Evolutionary conservation across 352 stramenopile species (phyloP).

Genomic region (Halophytophthora polymorphica): DNA sequence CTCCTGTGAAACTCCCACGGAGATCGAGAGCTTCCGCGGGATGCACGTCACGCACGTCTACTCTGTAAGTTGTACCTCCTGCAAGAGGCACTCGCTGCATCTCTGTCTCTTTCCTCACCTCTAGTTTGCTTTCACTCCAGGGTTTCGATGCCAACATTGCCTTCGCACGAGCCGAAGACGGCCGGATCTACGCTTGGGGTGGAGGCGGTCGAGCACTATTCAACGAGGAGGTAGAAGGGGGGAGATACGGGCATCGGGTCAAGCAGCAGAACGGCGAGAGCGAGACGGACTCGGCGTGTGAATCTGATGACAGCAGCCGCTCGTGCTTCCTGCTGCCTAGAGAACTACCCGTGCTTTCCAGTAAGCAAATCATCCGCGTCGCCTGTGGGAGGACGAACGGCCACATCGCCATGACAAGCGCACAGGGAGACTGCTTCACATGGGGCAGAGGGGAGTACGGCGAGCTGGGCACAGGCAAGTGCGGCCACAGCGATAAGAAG

Average conservation of each 20-base stretch:
- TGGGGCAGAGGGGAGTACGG: slow-evolving; percentile 64
- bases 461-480: slow-evolving; percentile 40
- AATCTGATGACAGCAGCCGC: neutral
- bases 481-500: slow-evolving; percentile 9
- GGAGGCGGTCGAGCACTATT: slow-evolving; percentile 55
- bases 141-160: slow-evolving; percentile 67
- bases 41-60: slow-evolving; percentile 40
- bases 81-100: neutral
- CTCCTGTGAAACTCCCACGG: slow-evolving; percentile 31
- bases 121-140: slow-evolving; percentile 15
- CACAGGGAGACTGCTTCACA: slow-evolving; percentile 41
- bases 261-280: slow-evolving; percentile 1
- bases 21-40: slow-evolving; percentile 57
- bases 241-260: slow-evolving; percentile 6
- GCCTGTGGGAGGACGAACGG: slow-evolving; percentile 42
- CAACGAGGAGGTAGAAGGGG: slow-evolving; percentile 9
- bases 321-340: slow-evolving; percentile 51
- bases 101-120: neutral
- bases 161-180: slow-evolving; percentile 79
- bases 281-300: neutral
- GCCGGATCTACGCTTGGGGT: slow-evolving; percentile 88
- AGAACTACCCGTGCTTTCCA: slow-evolving; percentile 27
- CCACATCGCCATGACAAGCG: slow-evolving; percentile 41
- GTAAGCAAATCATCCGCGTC: slow-evolving; percentile 25
- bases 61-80: slow-evolving; percentile 23